Evolutionary conservation across 352 stramenopile species (phyloP).

Genomic region (Globisporangium paroecandrum): DNA sequence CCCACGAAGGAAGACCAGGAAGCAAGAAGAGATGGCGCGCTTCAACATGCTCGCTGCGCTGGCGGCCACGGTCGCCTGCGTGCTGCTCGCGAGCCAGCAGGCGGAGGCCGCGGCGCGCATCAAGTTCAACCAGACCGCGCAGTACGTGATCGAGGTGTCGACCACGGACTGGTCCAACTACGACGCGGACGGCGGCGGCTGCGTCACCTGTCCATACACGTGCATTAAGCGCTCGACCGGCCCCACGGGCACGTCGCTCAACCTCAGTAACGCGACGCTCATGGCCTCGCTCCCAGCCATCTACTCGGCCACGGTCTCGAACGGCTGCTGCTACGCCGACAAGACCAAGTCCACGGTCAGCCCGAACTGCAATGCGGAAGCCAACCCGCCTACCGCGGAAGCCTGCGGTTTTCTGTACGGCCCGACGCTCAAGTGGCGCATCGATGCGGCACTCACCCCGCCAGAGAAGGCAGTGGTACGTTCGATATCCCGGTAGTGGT

Average conservation of each 20-base stretch:
- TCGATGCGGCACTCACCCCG: conserved; percentile 51
- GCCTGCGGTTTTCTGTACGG: conserved; percentile 79
- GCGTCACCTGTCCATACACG: conserved; percentile 82
- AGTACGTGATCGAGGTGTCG: conserved; percentile 62
- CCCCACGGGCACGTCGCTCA: conserved; percentile 72
- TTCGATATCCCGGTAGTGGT: conserved; percentile 6
- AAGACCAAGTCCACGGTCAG: conserved; percentile 34
- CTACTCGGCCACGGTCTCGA: conserved; percentile 55
- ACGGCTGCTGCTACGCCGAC: conserved; percentile 76
- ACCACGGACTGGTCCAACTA: conserved; percentile 82
- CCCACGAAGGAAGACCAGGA: background rate
- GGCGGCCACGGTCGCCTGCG: conserved; percentile 12
- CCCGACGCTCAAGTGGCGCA: conserved; percentile 76
- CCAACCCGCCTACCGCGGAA: conserved; percentile 50
- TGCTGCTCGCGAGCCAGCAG: conserved; percentile 16
- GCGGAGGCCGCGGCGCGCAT: conserved; percentile 13
- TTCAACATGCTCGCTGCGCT: conserved; percentile 8
- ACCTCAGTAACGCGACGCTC: conserved; percentile 66
- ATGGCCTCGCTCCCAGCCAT: conserved; percentile 62
- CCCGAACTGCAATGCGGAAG: conserved; percentile 55
- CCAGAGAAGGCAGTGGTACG: conserved; percentile 34
- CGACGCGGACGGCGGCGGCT: conserved; percentile 55
- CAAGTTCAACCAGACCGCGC: conserved; percentile 62
- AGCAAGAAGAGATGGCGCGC: background rate
- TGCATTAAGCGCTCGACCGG: conserved; percentile 66